Conservation (phyloP, 2,329 filamentous ascomycete species). For the Xylariaceae sp. region DNA sequence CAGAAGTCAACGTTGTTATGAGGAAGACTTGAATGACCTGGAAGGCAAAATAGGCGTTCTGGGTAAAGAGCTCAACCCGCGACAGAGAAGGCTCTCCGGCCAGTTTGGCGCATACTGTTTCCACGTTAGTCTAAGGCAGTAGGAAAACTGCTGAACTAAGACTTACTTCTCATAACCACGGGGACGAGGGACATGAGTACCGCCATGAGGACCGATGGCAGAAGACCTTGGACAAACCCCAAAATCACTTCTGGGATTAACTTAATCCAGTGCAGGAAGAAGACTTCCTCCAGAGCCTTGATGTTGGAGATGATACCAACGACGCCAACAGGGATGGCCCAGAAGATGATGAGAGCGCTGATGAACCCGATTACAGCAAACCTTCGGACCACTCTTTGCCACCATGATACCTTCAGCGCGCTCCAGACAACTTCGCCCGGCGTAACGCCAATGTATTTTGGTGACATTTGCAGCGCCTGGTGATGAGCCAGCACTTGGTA, state of each 20-base stretch:
- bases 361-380: slow-evolving; percentile 76
- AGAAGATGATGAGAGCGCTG: slow-evolving; percentile 83
- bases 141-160: neutral
- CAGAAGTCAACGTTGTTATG: slow-evolving; percentile 81
- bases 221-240: slow-evolving; percentile 82
- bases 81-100: slow-evolving; percentile 82
- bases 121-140: slow-evolving; percentile 20
- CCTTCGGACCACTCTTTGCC: slow-evolving; percentile 79
- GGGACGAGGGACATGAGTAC: slow-evolving; percentile 88
- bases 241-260: slow-evolving; percentile 73
- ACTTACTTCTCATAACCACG: slow-evolving; percentile 76
- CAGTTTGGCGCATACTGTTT: slow-evolving; percentile 74
- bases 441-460: slow-evolving; percentile 81
- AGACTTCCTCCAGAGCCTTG: slow-evolving; percentile 67
- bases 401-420: slow-evolving; percentile 84
- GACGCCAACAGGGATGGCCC: slow-evolving; percentile 75
- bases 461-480: slow-evolving; percentile 84
- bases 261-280: slow-evolving; percentile 75
- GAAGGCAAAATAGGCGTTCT: slow-evolving; percentile 91
- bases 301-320: slow-evolving; percentile 91
- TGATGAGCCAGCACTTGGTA: slow-evolving; percentile 89
- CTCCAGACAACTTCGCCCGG: slow-evolving; percentile 88
- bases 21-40: slow-evolving; percentile 93
- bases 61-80: slow-evolving; percentile 84
- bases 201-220: slow-evolving; percentile 80